Conservation (phyloP, 2,329 filamentous ascomycete species). For the Berkeleyomyces basicola region DNA sequence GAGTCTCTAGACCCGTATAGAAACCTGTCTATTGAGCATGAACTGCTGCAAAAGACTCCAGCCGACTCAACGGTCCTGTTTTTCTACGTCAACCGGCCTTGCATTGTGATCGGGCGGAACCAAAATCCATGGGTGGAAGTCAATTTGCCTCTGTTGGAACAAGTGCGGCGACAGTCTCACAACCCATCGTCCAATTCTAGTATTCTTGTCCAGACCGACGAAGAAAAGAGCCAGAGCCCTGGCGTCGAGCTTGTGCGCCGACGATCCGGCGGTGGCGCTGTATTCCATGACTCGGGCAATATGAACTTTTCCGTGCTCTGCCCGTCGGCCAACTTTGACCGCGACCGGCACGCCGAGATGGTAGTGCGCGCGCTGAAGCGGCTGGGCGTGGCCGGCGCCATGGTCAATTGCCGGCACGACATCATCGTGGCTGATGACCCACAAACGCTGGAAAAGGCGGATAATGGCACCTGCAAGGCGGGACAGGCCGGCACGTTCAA, state of each 20-base stretch:
- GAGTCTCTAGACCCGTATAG: slow-evolving; percentile 57
- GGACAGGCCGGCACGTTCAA: slow-evolving; percentile 39
- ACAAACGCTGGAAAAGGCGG: neutral
- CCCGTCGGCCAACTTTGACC: slow-evolving; percentile 58
- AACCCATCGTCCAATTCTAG: neutral
- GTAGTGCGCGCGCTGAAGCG: slow-evolving; percentile 62
- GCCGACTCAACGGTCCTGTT: slow-evolving; percentile 63
- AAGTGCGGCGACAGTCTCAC: neutral
- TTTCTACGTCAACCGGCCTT: slow-evolving; percentile 74
- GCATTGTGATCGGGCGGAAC: slow-evolving; percentile 83
- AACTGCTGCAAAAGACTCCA: slow-evolving; percentile 60
- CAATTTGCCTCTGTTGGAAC: slow-evolving; percentile 46
- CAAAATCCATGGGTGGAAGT: slow-evolving; percentile 96
- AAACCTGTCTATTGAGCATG: slow-evolving; percentile 89
- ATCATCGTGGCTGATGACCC: slow-evolving; percentile 52
- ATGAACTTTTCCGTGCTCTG: slow-evolving; percentile 90
- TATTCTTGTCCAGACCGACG: slow-evolving; percentile 7
- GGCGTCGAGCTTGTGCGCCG: slow-evolving; percentile 54
- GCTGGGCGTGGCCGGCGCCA: slow-evolving; percentile 40
- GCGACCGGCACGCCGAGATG: slow-evolving; percentile 83
- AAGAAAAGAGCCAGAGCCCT: slow-evolving; percentile 16
- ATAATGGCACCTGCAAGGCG: slow-evolving; percentile 7
- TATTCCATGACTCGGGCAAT: slow-evolving; percentile 88
- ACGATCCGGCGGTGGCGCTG: slow-evolving; percentile 75
- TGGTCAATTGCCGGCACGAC: slow-evolving; percentile 83